Evolutionary conservation across 2,329 filamentous ascomycete species (phyloP).

Genomic region (Aspergillus costaricaensis): DNA sequence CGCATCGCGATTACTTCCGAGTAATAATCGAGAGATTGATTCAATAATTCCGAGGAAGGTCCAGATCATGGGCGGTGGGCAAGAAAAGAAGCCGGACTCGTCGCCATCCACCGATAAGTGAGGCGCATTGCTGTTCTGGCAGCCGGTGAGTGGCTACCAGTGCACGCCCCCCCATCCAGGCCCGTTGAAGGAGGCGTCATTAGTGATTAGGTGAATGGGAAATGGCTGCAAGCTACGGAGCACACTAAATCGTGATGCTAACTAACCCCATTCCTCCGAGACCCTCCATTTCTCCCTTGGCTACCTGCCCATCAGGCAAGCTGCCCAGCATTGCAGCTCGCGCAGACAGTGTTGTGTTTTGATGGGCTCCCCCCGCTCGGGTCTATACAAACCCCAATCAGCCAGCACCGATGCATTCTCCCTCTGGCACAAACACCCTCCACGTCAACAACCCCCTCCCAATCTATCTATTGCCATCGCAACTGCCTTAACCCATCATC

Average conservation of each 20-base stretch:
- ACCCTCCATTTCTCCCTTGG: background rate
- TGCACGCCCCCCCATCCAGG: constrained; percentile 1
- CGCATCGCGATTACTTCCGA: too few species aligned
- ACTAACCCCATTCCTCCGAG: background rate
- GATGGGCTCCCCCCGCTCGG: background rate
- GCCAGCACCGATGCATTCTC: background rate
- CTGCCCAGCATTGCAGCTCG: background rate
- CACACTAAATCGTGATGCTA: background rate
- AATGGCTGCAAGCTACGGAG: background rate
- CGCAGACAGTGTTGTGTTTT: background rate
- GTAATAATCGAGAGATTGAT: background rate
- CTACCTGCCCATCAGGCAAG: background rate
- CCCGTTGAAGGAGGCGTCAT: background rate
- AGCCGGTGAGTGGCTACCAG: constrained; percentile 17
- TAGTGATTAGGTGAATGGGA: background rate
- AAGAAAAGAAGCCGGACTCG: constrained; percentile 2
- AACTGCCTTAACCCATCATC: background rate
- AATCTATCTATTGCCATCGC: background rate
- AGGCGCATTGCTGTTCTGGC: constrained; percentile 24
- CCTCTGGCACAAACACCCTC: background rate
- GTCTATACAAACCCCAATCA: background rate
- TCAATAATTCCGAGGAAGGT: background rate
- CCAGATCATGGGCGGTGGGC: background rate
- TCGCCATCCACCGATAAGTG: constrained; percentile 20
- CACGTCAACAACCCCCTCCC: background rate